Evolutionary conservation across 139 green algal genomes (phyloP).

Genomic region (Volvox reticuliferus): DNA sequence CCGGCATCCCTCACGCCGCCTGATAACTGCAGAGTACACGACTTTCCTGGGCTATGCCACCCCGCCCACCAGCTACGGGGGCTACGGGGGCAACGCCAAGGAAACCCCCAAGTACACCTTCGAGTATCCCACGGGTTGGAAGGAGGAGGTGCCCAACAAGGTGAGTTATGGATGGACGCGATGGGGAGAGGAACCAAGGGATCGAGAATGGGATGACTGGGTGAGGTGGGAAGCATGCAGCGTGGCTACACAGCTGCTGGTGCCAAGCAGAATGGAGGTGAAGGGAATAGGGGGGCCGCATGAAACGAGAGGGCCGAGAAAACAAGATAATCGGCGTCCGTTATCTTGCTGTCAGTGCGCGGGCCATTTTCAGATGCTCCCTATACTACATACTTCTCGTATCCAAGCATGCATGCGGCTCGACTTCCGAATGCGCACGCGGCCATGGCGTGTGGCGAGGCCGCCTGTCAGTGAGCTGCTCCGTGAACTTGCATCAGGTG

Average conservation of each 20-base stretch:
- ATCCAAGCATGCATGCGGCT: too few species aligned
- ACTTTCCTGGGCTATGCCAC: constrained; percentile 77
- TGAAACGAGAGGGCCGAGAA: too few species aligned
- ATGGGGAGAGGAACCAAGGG: too few species aligned
- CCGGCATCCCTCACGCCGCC: background rate
- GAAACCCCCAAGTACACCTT: constrained; percentile 82
- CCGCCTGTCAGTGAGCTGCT: too few species aligned
- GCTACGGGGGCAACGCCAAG: constrained; percentile 85
- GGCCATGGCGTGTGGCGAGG: too few species aligned
- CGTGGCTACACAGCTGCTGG: background rate
- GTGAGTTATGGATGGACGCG: constrained; percentile 23
- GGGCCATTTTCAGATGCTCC: too few species aligned
- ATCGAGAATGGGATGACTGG: too few species aligned
- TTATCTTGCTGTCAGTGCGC: too few species aligned
- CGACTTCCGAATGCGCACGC: too few species aligned
- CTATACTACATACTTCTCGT: too few species aligned
- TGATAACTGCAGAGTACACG: constrained; percentile 50
- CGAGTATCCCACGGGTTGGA: constrained; percentile 86
- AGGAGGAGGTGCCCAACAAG: constrained; percentile 82
- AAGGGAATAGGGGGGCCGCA: background rate
- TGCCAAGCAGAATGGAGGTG: background rate
- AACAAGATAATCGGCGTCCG: too few species aligned
- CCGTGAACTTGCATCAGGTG: constrained; percentile 50
- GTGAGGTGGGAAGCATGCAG: background rate
- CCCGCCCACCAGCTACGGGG: constrained; percentile 86